These are phyloP conservation scores for Silene vulgaris DNA, from an alignment of 179 eudicot species.

Conservation along the genomic window DNA sequence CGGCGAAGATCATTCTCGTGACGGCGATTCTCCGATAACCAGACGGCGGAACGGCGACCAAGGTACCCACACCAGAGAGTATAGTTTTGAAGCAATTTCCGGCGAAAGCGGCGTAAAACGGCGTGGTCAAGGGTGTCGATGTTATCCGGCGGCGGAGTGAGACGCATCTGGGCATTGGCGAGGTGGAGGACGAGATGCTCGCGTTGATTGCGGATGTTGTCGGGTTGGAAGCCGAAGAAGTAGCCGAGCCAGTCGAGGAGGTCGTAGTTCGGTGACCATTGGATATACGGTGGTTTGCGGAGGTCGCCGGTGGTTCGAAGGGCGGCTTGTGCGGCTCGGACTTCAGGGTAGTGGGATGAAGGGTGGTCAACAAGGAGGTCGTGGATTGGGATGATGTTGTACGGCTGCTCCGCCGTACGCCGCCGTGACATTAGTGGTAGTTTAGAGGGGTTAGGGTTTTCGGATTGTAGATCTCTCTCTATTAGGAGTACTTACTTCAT, in stretches of 20 bases:
- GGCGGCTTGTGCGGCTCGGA: constrained; percentile 76
- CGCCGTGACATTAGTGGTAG: background rate
- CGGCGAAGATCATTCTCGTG: constrained; percentile 43
- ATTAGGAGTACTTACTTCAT: no score
- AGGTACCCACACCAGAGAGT: constrained; percentile 72
- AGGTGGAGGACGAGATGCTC: constrained; percentile 85
- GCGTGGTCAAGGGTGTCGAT: constrained; percentile 56
- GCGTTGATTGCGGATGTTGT: constrained; percentile 70
- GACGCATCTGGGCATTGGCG: constrained; percentile 81
- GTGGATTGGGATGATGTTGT: constrained; percentile 89
- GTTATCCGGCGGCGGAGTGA: constrained; percentile 64
- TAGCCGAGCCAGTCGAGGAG: constrained; percentile 81
- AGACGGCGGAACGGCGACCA: constrained; percentile 51
- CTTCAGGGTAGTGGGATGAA: constrained; percentile 79
- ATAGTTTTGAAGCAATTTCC: constrained; percentile 52
- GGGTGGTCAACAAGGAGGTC: constrained; percentile 89
- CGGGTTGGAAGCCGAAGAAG: constrained; percentile 76
- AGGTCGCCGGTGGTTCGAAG: constrained; percentile 70
- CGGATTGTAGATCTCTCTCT: no score
- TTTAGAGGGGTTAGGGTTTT: background rate
- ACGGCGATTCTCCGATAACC: constrained; percentile 52
- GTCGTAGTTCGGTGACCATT: constrained; percentile 58
- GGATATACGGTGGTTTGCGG: constrained; percentile 58
- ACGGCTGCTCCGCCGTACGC: constrained; percentile 21
- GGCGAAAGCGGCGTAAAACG: constrained; percentile 62